Base-by-base conservation (phyloP, 2,329 filamentous ascomycete genomes). In the Nigrograna mackinnonii region DNA sequence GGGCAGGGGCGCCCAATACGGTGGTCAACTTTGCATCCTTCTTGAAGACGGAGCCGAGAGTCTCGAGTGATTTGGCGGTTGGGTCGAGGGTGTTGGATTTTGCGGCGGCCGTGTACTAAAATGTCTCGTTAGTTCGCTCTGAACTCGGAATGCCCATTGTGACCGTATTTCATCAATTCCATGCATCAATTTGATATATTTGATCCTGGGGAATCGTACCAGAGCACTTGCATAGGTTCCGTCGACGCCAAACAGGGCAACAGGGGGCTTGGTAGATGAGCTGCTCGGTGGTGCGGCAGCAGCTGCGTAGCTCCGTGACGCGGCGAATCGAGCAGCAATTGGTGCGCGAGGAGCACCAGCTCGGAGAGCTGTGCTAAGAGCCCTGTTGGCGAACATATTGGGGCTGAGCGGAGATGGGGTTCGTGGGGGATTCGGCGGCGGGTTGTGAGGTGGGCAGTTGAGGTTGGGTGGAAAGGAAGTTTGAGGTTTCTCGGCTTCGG, bases 141-240 rank as follows among this genome's bases (percentile, higher is more conserved):
- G 24, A 28, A 11, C 14, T 14, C 11, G 24, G 24, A 28, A 12
- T 11, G 24, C 11, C 24, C 24, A 28, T 28, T n/a, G 24, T 28
- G 9, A 64, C 57, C 54, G 45, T 38, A 46, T 41, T 45, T 52
- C 43, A 38, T 20, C 35, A 16, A 40, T 30, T 35, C 43, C n/a
- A 28, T 28, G n/a, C n/a, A n/a, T n/a, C n/a, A n/a, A n/a, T n/a
- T n/a, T n/a, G n/a, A n/a, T n/a, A n/a, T n/a, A n/a, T n/a, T n/a
- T n/a, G n/a, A 28, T 28, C 24, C 33, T 40, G 41, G 43, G 46
- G 37, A 49, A 17, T 45, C 26, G 73, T 92, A 99, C 94, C 85
- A 99, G 82, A 79, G 94, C 94, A 78, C 87, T 91, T 72, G 94
- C 94, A 79, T 99, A 99, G 71, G 92, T 97, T 75, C 94, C 94